Evolutionary conservation across 2,329 filamentous ascomycete species (phyloP), one percentile per base, ranked within the genome.

Genomic region (Leptographium procerum): DNA sequence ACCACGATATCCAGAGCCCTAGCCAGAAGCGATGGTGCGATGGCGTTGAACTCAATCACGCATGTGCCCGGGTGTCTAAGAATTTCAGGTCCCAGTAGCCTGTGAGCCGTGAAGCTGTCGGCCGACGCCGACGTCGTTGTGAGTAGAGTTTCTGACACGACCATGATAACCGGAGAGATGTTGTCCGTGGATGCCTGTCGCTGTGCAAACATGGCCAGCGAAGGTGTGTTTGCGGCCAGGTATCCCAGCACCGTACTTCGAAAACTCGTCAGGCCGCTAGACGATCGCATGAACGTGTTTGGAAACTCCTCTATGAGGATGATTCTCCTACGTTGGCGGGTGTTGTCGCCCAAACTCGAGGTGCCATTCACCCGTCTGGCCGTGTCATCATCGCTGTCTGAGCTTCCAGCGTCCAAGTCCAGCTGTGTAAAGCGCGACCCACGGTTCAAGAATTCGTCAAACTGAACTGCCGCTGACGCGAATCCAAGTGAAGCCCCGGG

Each of bases 21-120:
- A 14, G 84, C 79, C 66, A 99, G 81, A 48, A 92, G 82, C 0
- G 92, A 94, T 0, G 90, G 86, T 0, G 94, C 94, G 61, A 99
- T 86, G 14, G 88, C 82, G 66, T 99, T 99, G 73, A 97, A 99
- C 63, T 96, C 91, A 63, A 99, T 89, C 6, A 88, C 77, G 10
- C 82, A 84, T 2, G 90, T 85, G 16, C 86, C 85, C 0, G 89
- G 86, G 70, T 97, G 91, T 48, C 87, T 84, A 16, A 90, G 78
- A 50, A 99, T 88, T 63, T 94, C 88, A 0, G 91, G 86, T 0
- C 95, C 94, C 3, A 99, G 81, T 22, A 99, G 74, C 28, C 91
- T 84, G 73, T 97, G 89, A 0, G 90, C 90, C 1, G 94, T 99
- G 66, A 97, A 91, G 70, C 89, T 96, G 67, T 97, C 91, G 14